Evolutionary conservation across 805 yeast genomes (phyloP).

Genomic region (Zygosaccharomyces kombuchaensis): DNA sequence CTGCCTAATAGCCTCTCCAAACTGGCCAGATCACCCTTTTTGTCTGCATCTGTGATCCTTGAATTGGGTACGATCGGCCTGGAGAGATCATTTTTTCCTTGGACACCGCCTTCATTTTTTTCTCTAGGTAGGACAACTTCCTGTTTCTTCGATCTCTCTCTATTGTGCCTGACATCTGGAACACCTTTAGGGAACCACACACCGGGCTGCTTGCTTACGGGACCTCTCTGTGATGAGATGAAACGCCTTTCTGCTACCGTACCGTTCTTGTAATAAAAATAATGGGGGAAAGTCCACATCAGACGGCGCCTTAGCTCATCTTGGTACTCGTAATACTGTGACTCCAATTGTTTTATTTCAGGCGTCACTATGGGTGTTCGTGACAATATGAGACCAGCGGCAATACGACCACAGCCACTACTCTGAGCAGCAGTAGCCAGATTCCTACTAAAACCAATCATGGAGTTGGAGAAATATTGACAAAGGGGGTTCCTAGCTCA

Average conservation of each 20-base stretch:
- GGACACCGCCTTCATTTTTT: slow-evolving; percentile 39
- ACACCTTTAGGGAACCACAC: slow-evolving; percentile 77
- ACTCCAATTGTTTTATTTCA: slow-evolving; percentile 66
- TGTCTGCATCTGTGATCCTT: slow-evolving; percentile 75
- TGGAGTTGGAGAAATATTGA: not conserved
- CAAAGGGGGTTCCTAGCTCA: not conserved
- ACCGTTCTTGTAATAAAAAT: slow-evolving; percentile 87
- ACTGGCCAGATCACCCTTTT: slow-evolving; percentile 52
- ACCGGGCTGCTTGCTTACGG: slow-evolving; percentile 66
- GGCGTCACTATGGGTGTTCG: slow-evolving; percentile 83
- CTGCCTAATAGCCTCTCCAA: slow-evolving; percentile 76
- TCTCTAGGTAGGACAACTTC: slow-evolving; percentile 69
- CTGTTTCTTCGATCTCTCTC: slow-evolving; percentile 85
- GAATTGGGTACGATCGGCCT: slow-evolving; percentile 67
- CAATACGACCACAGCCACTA: slow-evolving; percentile 21
- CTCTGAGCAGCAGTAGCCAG: slow-evolving; percentile 19
- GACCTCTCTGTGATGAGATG: slow-evolving; percentile 68
- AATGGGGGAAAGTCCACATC: slow-evolving; percentile 97
- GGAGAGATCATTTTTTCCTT: slow-evolving; percentile 52
- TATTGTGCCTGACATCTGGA: slow-evolving; percentile 80
- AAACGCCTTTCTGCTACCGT: slow-evolving; percentile 82
- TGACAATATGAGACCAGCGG: slow-evolving; percentile 61
- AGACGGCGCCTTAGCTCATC: slow-evolving; percentile 80
- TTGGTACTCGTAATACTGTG: slow-evolving; percentile 75
- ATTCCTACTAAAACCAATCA: slow-evolving; percentile 13